Conservation (phyloP, 371 early-diverging fungal genomes). For the Mortierella sp. region DNA sequence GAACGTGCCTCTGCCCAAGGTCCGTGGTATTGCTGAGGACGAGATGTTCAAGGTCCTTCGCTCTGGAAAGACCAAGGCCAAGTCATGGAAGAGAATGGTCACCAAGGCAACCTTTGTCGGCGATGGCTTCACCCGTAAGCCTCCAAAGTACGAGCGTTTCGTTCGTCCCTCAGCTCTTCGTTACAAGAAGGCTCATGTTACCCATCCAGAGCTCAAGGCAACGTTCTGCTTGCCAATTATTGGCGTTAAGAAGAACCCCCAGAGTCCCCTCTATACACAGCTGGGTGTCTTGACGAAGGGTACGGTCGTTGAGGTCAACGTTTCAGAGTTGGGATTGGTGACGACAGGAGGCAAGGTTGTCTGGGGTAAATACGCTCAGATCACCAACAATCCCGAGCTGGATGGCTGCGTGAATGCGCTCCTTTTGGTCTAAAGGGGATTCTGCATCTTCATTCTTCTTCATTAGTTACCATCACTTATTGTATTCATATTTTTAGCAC, state of each 20-base stretch:
- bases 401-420: conserved; percentile 98
- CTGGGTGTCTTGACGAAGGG: conserved; percentile 99
- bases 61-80: conserved; percentile 94
- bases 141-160: conserved; percentile 99
- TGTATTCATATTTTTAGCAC: too few relatives aligned
- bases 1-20: conserved; percentile 98
- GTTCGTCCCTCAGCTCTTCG: conserved; percentile 99
- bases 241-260: conserved; percentile 99
- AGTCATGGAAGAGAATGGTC: conserved; percentile 98
- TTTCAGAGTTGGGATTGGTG: conserved; percentile 98
- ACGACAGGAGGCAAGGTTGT: conserved; percentile 99
- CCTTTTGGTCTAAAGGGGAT: conserved; percentile 79
- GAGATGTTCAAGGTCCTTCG: conserved; percentile 99
- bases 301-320: conserved; percentile 98
- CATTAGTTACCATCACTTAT: conserved; percentile 1
- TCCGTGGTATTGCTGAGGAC: conserved; percentile 98
- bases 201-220: conserved; percentile 99
- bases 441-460: conserved; percentile 2
- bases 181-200: conserved; percentile 99
- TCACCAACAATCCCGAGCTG: conserved; percentile 93
- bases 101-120: conserved; percentile 99
- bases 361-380: conserved; percentile 99
- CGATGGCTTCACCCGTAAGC: conserved; percentile 98
- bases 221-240: conserved; percentile 99
- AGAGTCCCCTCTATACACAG: conserved; percentile 97